A percentile compares a stretch with the other conserved stretches of the same genome.
Conservation (phyloP, 495 filamentous ascomycete genomes). For the Talaromyces borbonicus region DNA sequence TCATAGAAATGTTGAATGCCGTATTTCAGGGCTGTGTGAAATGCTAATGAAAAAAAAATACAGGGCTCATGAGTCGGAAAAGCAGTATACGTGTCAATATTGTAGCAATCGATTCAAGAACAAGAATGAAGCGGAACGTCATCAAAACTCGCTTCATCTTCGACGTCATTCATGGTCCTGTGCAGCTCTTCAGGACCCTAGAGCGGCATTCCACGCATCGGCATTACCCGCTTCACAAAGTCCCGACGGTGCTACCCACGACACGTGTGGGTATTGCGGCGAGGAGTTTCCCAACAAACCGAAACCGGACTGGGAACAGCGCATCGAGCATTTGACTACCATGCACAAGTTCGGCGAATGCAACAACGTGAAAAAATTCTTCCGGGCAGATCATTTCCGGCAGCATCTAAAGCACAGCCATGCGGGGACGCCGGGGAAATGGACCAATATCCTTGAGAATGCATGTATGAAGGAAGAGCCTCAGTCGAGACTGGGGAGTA, state of each 20-base stretch:
- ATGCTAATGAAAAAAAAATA: too few species aligned
- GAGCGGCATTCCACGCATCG: conserved; percentile 80
- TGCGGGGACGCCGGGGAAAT: conserved; percentile 91
- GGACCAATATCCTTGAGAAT: conserved; percentile 96
- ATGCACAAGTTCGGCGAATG: conserved; percentile 97
- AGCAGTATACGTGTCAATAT: conserved; percentile 88
- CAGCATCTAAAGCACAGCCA: conserved; percentile 98
- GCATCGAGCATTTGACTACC: conserved; percentile 76
- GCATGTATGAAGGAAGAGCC: conserved; percentile 94
- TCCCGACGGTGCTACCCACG: conserved; percentile 36
- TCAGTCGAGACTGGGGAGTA: conserved; percentile 19
- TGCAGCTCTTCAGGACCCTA: conserved; percentile 64
- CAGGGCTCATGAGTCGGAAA: conserved; percentile 81
- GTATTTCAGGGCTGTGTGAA: too few species aligned
- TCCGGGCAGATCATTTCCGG: conserved; percentile 92
- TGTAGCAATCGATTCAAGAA: conserved; percentile 98
- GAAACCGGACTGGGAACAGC: conserved; percentile 69
- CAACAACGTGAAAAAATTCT: conserved; percentile 98
- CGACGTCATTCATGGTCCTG: conserved; percentile 97
- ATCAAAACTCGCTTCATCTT: conserved; percentile 94
- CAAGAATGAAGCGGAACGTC: conserved; percentile 96
- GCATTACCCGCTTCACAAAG: conserved; percentile 28
- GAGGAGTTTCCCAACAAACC: conserved; percentile 74
- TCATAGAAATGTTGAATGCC: conserved; percentile 11
- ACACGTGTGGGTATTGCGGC: conserved; percentile 93